Percentiles rank a stretch among this genome's conserved stretches.
Conservation (phyloP, 2,329 filamentous ascomycete species). For the Diaporthe sp. region DNA sequence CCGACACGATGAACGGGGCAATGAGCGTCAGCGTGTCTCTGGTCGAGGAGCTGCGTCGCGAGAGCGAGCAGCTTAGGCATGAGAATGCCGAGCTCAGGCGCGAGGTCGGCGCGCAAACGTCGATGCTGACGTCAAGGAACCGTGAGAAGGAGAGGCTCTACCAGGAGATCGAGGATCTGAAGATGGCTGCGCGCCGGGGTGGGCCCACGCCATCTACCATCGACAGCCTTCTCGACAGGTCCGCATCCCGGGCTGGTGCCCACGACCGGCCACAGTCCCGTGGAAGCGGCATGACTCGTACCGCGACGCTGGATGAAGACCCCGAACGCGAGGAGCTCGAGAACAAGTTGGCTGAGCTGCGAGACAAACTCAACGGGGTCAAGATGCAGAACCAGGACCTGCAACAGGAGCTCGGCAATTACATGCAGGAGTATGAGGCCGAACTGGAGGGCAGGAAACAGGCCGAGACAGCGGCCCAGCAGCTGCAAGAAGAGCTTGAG, state of each 20-base stretch:
- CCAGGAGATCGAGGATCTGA: conserved; percentile 97
- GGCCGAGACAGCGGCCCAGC: conserved; percentile 68
- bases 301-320: conserved; percentile 75
- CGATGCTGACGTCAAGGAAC: conserved; percentile 96
- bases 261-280: conserved; percentile 82
- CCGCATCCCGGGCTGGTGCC: conserved; percentile 82
- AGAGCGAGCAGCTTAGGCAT: conserved; percentile 83
- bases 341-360: conserved; percentile 83
- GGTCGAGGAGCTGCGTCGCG: conserved; percentile 79
- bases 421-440: conserved; percentile 83
- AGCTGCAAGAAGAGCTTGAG: conserved; percentile 85
- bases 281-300: conserved; percentile 76
- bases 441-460: conserved; percentile 75
- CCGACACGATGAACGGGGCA: conserved; percentile 64
- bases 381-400: conserved; percentile 93
- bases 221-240: conserved; percentile 95
- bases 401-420: conserved; percentile 84
- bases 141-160: conserved; percentile 95
- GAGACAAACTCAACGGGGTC: conserved; percentile 87
- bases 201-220: conserved; percentile 75
- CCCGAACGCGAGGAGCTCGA: conserved; percentile 89
- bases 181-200: conserved; percentile 84
- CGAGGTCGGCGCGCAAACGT: conserved; percentile 95
- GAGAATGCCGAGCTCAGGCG: conserved; percentile 94
- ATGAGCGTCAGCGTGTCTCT: conserved; percentile 71